These are phyloP conservation scores for Syncephalis plumigaleata DNA, from an alignment of 371 early-diverging fungal species.

Conservation along the genomic window DNA sequence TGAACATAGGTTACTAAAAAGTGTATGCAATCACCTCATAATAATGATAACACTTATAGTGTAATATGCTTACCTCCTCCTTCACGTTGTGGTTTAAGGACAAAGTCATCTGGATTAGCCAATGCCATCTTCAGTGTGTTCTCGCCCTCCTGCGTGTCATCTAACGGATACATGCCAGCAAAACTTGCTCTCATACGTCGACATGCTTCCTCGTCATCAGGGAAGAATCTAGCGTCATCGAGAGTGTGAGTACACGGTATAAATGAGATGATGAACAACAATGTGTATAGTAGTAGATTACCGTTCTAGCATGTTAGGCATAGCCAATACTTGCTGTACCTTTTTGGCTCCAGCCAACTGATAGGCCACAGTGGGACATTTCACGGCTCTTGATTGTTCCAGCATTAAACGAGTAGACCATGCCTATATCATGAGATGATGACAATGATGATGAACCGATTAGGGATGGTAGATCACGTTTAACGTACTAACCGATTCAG, in stretches of 20 bases:
- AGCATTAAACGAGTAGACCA: constrained; percentile 74
- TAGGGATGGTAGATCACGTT: not conserved
- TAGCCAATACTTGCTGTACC: constrained; percentile 81
- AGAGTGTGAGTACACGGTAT: not conserved
- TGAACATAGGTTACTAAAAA: constrained; percentile 16
- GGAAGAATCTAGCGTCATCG: constrained; percentile 24
- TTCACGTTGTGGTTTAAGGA: constrained; percentile 94
- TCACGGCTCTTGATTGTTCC: constrained; percentile 69
- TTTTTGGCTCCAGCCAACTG: constrained; percentile 94
- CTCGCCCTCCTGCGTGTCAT: constrained; percentile 41
- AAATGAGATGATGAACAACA: no score
- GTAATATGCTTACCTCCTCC: constrained; percentile 57
- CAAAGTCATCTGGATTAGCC: constrained; percentile 39
- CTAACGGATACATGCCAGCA: constrained; percentile 81
- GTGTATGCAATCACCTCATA: no score
- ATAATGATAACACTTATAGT: not conserved
- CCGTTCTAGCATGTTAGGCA: constrained; percentile 63
- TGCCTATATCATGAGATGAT: constrained; percentile 21
- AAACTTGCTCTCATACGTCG: constrained; percentile 19
- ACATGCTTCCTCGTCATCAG: constrained; percentile 26
- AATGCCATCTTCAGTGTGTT: constrained; percentile 50
- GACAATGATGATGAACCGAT: not conserved
- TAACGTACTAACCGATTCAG: constrained; percentile 8
- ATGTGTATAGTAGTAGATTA: constrained; percentile 18
- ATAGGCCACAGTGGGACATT: constrained; percentile 81